phyloP scores from a whole-genome alignment of 1,284 basidiomycete species.

The Bondarzewia mesenterica region DNA sequence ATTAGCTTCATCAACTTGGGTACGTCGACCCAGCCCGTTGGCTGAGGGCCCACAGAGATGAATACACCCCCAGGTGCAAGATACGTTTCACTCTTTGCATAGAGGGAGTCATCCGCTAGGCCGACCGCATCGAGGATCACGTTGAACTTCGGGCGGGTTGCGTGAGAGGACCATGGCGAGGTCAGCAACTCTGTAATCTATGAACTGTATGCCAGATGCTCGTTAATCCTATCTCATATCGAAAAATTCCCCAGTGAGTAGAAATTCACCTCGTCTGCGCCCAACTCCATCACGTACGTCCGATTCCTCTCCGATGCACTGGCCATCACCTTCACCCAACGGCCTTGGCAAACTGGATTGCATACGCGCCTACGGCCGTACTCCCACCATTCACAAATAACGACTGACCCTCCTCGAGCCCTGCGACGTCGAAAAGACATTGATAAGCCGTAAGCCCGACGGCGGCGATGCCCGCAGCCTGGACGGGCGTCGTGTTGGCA shows the following conservation, averaged over 20 bases:
- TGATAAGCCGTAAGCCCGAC: conserved; percentile 51
- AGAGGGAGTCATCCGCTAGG: conserved; percentile 26
- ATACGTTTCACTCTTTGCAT: conserved; percentile 32
- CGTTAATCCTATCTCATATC: background rate
- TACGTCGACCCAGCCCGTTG: conserved; percentile 11
- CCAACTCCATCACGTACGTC: conserved; percentile 30
- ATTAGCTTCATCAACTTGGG: conserved; percentile 15
- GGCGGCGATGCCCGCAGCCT: conserved; percentile 52
- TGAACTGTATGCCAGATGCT: conserved; percentile 20
- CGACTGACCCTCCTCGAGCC: conserved; percentile 36
- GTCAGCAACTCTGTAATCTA: conserved; percentile 32
- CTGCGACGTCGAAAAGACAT: conserved; percentile 32
- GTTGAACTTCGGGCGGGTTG: conserved; percentile 19
- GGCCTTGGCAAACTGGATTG: conserved; percentile 57
- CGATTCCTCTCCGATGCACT: conserved; percentile 47
- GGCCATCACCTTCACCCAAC: conserved; percentile 47
- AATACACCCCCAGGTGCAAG: conserved; percentile 38
- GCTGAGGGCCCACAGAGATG: conserved; percentile 34
- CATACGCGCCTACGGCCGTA: conserved; percentile 52
- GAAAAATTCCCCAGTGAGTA: conserved; percentile 12
- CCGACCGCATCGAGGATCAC: conserved; percentile 22
- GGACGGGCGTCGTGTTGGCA: conserved; percentile 32
- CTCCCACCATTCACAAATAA: conserved; percentile 64
- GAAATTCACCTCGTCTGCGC: conserved; percentile 38
- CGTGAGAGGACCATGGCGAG: conserved; percentile 20